Base-by-base conservation (phyloP, 306 rosid genomes). In the Prinsepia uniflora region DNA sequence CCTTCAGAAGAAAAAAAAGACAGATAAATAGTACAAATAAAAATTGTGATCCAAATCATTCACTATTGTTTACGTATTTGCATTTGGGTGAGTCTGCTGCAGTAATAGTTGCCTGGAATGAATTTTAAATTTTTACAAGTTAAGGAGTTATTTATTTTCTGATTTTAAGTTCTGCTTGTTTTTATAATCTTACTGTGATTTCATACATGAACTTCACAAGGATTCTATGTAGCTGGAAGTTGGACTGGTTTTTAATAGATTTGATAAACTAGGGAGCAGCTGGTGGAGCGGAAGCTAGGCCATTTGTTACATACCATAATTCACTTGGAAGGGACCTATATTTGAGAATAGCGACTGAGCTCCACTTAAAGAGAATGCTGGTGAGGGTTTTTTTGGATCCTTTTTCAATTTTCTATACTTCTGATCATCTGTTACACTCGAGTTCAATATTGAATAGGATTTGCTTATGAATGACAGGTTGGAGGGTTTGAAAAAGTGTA, bases 221-320 rank as follows among this genome's bases (percentile, higher is more conserved):
- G 56, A 41, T 44, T 68, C 58, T 72, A 80, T 53, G 13, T 69
- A 63, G 73, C 18, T 44, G 66, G 78, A 42, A 61, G 57, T 12
- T 76, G 36, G 36, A 30, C 36, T 30, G 46, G 67, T 67, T 75
- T 70, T 71, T 83, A 76, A 82, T 84, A 69, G 79, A 65, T 78
- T 70, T 81, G 53, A 66, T 86, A 71, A 73, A 82, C 81, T 86
- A 93, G 98, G 97, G 96, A 73, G 92, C 92, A 80, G 97, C 96
- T 79, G 97, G 99, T 74, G 97, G 96, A 57, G 99, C 99, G 4
- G 97, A 94, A 84, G 97, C 99, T 59, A 87, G 99, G 79, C 99
- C 99, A 61, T 94, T 94, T 79, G 87, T 94, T 74, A 94, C 99
- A 65, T 78, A 86, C 84, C 99, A 94, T 68, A 94, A 91, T 83